Base-by-base conservation (phyloP, 2,329 filamentous ascomycete species). In the Apiospora malaysiana region DNA sequence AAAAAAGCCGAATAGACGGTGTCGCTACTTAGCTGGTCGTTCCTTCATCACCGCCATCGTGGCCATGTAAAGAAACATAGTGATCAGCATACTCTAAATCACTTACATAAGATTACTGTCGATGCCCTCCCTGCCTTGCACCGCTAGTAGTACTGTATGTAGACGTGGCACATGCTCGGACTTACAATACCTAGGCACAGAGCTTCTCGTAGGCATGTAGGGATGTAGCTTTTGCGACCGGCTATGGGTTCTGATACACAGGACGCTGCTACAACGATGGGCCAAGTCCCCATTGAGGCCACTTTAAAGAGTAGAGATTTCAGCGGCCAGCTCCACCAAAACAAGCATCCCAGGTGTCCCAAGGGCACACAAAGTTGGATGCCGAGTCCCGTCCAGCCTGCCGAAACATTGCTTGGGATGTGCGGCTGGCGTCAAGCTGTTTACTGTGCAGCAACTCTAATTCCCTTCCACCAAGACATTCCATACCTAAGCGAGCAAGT, bases 401-500 rank as follows among this genome's bases (percentile, higher is more conserved):
- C 56, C 56, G 32, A 63, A 63, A 63, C 56, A 40, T 40, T 63
- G 32, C 27, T 40, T 63, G 56, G 56, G 9, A 63, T 40, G 56
- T 63, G 32, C 56, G 40, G 27, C 56, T 32, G 27, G 56, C 27
- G 32, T 63, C 32, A 40, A 63, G 56, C 56, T 63, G 56, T 63
- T 63, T 63, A 21, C 56, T 63, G 56, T 63, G 56, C 56, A 40
- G 27, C 32, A 63, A 63, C 56, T 40, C 56, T 63, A 63, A 37
- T 40, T 40, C 27, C 7, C 32, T 63, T 63, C 56, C 56, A n/a
- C 14, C 18, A 40, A 9, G 32, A 63, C 32, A 9, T 63, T 10
- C 32, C 27, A 63, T 63, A 32, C 27, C 56, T 40, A 63, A 63
- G 56, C 56, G 56, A 63, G 56, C n/a, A 40, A 63, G n/a, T n/a